These are phyloP conservation scores for Yarrowia bubula DNA, from an alignment of 805 yeast species.

Conservation along the genomic window DNA sequence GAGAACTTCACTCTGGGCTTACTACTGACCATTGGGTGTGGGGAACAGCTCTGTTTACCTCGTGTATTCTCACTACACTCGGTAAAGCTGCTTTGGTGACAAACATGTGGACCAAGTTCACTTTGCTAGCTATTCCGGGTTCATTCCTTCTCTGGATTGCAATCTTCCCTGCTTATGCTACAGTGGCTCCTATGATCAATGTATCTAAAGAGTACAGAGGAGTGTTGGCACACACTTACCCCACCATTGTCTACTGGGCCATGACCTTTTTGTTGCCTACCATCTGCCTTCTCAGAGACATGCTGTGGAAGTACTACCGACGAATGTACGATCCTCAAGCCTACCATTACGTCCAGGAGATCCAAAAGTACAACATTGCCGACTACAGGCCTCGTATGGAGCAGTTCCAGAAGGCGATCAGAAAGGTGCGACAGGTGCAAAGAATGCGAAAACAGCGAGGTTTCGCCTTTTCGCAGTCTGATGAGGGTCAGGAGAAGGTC, in stretches of 20 bases:
- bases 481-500: conserved; percentile 88
- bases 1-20: conserved; percentile 60
- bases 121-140: conserved; percentile 91
- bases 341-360: conserved; percentile 93
- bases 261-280: conserved; percentile 70
- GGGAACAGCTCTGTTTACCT: conserved; percentile 87
- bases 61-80: conserved; percentile 81
- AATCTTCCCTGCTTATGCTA: conserved; percentile 83
- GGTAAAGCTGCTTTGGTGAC: conserved; percentile 95
- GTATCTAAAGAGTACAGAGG: conserved; percentile 87
- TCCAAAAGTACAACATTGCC: conserved; percentile 90
- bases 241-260: conserved; percentile 81
- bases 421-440: conserved; percentile 97
- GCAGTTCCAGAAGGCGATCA: conserved; percentile 93
- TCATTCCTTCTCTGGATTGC: conserved; percentile 80
- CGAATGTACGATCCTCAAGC: conserved; percentile 89
- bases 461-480: conserved; percentile 95
- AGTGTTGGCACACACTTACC: conserved; percentile 69
- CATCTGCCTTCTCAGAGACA: conserved; percentile 79
- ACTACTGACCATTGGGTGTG: conserved; percentile 88
- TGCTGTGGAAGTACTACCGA: conserved; percentile 91
- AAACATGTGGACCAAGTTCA: conserved; percentile 92
- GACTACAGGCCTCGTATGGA: conserved; percentile 96
- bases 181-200: conserved; percentile 75
- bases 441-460: conserved; percentile 98